Conservation (phyloP, 305 asterid genomes). For the Ilex paraguariensis region DNA sequence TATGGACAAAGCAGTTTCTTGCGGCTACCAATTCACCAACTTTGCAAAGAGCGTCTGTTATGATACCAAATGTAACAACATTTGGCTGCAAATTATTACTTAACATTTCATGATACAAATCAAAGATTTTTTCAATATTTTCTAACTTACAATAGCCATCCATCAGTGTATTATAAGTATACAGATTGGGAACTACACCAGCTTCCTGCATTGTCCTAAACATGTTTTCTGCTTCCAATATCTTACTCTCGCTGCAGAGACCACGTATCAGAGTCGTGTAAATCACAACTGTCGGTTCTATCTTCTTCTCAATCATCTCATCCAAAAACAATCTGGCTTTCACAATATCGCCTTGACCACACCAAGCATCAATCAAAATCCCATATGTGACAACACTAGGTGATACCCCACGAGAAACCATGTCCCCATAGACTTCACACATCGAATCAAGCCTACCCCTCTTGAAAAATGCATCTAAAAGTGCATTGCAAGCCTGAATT, state of each 20-base stretch:
- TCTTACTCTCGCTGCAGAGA: slow-evolving; percentile 35
- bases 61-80: slow-evolving; percentile 47
- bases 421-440: slow-evolving; percentile 54
- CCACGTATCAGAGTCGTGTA: slow-evolving; percentile 60
- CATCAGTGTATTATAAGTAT: slow-evolving; percentile 58
- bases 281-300: slow-evolving; percentile 55
- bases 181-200: slow-evolving; percentile 48
- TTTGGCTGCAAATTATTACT: slow-evolving; percentile 45
- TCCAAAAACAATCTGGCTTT: slow-evolving; percentile 42
- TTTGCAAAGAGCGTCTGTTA: slow-evolving; percentile 46
- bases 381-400: slow-evolving; percentile 74
- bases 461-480: slow-evolving; percentile 53
- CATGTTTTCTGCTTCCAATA: slow-evolving; percentile 47
- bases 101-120: slow-evolving; percentile 54
- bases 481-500: slow-evolving; percentile 54
- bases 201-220: slow-evolving; percentile 36
- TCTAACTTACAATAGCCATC: slow-evolving; percentile 61
- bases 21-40: slow-evolving; percentile 40
- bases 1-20: slow-evolving; percentile 48
- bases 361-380: slow-evolving; percentile 58
- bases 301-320: slow-evolving; percentile 58
- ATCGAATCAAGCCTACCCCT: slow-evolving; percentile 34
- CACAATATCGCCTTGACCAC: slow-evolving; percentile 40
- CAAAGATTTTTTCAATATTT: slow-evolving; percentile 31
- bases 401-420: slow-evolving; percentile 43